A percentile compares a stretch with the other conserved stretches of the same genome.
These are phyloP conservation scores for Colletotrichum scovillei DNA, from an alignment of 2,329 filamentous ascomycete genomes.

Conservation along the genomic window DNA sequence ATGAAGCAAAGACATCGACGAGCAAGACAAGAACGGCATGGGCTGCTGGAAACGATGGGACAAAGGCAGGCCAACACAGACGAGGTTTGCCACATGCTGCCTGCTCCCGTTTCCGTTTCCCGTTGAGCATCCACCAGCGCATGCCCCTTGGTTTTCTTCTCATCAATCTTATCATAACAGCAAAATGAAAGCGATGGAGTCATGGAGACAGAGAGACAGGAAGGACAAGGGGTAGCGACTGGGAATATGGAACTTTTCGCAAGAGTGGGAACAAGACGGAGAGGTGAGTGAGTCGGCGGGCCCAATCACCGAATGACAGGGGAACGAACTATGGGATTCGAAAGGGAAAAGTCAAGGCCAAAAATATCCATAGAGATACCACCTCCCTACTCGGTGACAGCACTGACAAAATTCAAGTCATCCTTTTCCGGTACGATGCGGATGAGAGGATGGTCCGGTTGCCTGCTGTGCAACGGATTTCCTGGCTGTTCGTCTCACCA, in stretches of 20 bases:
- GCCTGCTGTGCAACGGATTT: neutral
- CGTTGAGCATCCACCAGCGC: slow-evolving; percentile 2
- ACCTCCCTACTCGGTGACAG: slow-evolving; percentile 13
- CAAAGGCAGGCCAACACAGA: slow-evolving; percentile 13
- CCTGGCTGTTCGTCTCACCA: neutral
- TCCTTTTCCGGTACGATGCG: neutral
- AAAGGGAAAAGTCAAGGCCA: slow-evolving; percentile 1
- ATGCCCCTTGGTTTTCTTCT: neutral
- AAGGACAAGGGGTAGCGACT: slow-evolving; percentile 4
- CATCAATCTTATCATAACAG: slow-evolving; percentile 8
- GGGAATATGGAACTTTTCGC: neutral
- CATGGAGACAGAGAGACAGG: slow-evolving; percentile 33
- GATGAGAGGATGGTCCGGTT: neutral
- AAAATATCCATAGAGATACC: slow-evolving; percentile 23
- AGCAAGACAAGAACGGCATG: slow-evolving; percentile 1
- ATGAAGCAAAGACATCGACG: slow-evolving; percentile 14
- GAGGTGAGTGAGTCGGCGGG: neutral
- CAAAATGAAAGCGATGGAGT: slow-evolving; percentile 10
- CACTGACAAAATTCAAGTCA: neutral
- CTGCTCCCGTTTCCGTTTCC: slow-evolving; percentile 19
- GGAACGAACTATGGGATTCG: neutral
- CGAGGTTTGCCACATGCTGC: slow-evolving; percentile 26
- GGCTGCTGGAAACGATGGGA: slow-evolving; percentile 29
- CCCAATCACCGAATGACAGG: neutral
- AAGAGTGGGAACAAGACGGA: slow-evolving; percentile 9